Base-by-base conservation (phyloP, 345 rosid species). In the Arabidopsis arenosa region DNA sequence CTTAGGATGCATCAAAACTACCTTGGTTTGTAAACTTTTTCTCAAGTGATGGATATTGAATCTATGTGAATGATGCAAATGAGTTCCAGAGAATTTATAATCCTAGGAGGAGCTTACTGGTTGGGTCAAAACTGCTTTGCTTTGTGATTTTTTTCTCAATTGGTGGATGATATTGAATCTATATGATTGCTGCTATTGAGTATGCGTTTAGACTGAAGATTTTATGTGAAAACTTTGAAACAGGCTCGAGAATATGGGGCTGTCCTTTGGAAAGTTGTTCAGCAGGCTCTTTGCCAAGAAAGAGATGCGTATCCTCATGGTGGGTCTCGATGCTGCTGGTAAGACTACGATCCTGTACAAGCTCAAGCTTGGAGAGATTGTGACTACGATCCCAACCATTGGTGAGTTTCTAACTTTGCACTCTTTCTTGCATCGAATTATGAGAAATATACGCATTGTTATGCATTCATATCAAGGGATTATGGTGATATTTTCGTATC, bases 291-390 rank as follows among this genome's bases (percentile, higher is more conserved):
- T 86, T 72, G 87, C 89, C 21, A 86, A 80, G 80, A 80, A 58
- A 58, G 83, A 79, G 75, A 79, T 79, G 82, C 82, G 82, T 35
- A 79, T 79, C 4, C 75, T 79, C 0, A 79, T 79, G 82, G 82
- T 79, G 6, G 82, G 82, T 79, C 82, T 79, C 8, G 82, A 79
- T 63, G 82, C 82, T 40, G 82, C 82, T 62, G 82, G 82, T 79
- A 88, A 88, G 86, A 88, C 93, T n/a, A 88, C 93, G 66, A 88
- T 88, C 11, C 43, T 88, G 68, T 88, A 88, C 77, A 88, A 86
- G 84, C 89, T 88, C 72, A 86, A 88, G 77, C 85, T 88, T 6
- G 93, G 93, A 3, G 90, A 88, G 85, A 88, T 88, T 26, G 93
- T 88, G 33, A 86, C 93, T 7, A 88, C 90, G 4, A 88, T 88